Base-by-base conservation (phyloP, 139 green algal genomes). In the Pseudopediastrum boryanum region DNA sequence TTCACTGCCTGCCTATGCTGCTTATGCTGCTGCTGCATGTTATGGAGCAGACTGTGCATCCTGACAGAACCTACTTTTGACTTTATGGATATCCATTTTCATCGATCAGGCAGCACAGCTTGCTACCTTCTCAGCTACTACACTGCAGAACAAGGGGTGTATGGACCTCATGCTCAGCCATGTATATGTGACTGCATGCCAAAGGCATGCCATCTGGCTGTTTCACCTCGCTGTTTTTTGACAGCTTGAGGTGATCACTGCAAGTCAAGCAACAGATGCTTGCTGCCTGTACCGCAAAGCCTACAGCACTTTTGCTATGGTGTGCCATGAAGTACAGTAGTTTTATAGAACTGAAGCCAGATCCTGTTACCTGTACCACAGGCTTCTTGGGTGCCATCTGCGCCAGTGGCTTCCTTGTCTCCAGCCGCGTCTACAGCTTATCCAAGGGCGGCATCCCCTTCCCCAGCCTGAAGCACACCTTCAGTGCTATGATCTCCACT, bases 401-500 rank as follows among this genome's bases (percentile, higher is more conserved):
- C 59, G 74, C 35, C 6, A 10, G 16, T 2, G 41, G 36, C 0
- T 25, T 81, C 25, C 58, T 81, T 33, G 29, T 81, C 33, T 41
- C 74, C 23, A 41, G 46, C 6, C 44, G 74, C 33, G 23, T 81
- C 4, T 81, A 81, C 62, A 54, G 44, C 61, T 46, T 81, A 25
- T 58, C 72, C 74, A 73, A 74, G 35, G 74, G 4, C 2, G 74
- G 74, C 12, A 8, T 4, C 27, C 74, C 74, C 1, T 29, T 74
- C 16, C 74, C 74, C 5, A 58, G 33, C 8, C 61, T 51, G n/a
- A 41, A 3, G 12, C 62, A 71, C 21, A 74, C 62, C 9, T 23
- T 72, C 13, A 65, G 29, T 33, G 74, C 23, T 9, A 48, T 48
- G 12, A 36, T 72, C 21, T 46, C 61, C 9, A 44, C 73, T 6